These are phyloP conservation scores for Nannizziopsis arthrosporioides DNA, from an alignment of 2,329 filamentous ascomycete genomes.

Conservation along the genomic window DNA sequence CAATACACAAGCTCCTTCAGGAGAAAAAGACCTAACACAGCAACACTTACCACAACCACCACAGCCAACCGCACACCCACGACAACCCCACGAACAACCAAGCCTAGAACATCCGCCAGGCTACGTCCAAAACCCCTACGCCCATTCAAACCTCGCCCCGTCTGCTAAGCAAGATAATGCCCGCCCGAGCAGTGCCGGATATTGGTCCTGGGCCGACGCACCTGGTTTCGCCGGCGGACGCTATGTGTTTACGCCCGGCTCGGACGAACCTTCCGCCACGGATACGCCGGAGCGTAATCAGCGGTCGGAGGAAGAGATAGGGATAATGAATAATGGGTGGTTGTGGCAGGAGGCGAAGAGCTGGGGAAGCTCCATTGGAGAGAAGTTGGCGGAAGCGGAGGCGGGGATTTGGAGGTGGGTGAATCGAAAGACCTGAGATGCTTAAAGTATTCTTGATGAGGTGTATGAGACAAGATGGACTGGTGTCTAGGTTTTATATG, in stretches of 20 bases:
- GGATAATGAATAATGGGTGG: constrained; percentile 49
- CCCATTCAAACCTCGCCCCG: constrained; percentile 6
- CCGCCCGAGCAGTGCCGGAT: neutral
- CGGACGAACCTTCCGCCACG: neutral
- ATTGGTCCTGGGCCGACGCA: constrained; percentile 14
- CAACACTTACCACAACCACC: neutral
- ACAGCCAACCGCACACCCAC: neutral
- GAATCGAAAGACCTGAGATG: constrained; percentile 19
- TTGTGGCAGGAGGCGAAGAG: constrained; percentile 20
- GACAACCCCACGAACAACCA: neutral
- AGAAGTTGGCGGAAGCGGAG: constrained; percentile 37
- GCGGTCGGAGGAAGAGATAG: constrained; percentile 47
- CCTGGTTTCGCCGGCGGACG: constrained; percentile 13
- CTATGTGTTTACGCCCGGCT: constrained; percentile 11
- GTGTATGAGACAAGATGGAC: no score
- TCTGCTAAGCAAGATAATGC: neutral
- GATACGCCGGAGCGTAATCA: constrained; percentile 6
- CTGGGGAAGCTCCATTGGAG: constrained; percentile 20
- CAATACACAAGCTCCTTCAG: no score
- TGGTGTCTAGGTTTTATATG: no score
- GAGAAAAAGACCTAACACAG: no score
- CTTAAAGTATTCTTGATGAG: neutral
- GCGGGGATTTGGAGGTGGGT: constrained; percentile 35
- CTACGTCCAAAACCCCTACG: constrained; percentile 21
- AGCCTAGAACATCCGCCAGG: constrained; percentile 23